Conservation (phyloP, 139 green algal genomes). For the Volvox reticuliferus region DNA sequence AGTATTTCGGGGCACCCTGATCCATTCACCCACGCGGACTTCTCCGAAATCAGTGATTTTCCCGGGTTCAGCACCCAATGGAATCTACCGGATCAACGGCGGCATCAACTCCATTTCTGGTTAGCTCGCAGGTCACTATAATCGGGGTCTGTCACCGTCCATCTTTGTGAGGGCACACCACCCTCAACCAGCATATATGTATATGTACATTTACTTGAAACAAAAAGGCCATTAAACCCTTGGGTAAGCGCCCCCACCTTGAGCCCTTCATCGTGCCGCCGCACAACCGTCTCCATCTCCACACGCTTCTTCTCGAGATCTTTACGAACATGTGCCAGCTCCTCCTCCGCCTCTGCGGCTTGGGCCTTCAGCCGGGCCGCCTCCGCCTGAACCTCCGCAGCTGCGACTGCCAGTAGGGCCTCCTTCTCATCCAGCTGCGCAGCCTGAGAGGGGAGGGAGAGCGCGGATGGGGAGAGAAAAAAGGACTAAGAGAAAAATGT, state of each 20-base stretch:
- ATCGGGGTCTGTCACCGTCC: too few relatives aligned
- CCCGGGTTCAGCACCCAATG: too few relatives aligned
- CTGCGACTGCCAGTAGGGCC: background rate
- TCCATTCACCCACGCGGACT: too few relatives aligned
- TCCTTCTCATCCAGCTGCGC: background rate
- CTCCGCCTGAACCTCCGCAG: constrained; percentile 35
- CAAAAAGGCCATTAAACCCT: too few relatives aligned
- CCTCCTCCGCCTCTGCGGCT: background rate
- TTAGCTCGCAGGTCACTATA: too few relatives aligned
- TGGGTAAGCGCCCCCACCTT: background rate
- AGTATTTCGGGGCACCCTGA: too few relatives aligned
- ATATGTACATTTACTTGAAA: too few relatives aligned
- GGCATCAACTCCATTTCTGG: too few relatives aligned
- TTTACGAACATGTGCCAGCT: background rate
- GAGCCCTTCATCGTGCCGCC: background rate
- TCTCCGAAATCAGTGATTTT: too few relatives aligned
- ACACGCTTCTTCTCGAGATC: background rate
- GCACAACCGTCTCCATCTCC: background rate
- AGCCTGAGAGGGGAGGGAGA: background rate
- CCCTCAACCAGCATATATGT: too few relatives aligned
- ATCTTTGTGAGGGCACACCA: too few relatives aligned
- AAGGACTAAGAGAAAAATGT: background rate
- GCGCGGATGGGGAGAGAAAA: background rate
- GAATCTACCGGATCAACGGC: too few relatives aligned
- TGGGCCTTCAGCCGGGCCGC: background rate